Percentiles rank a stretch among this genome's conserved stretches.
Evolutionary conservation across 768 basidiomycete species (phyloP).

Genomic region (Suillus americanus): DNA sequence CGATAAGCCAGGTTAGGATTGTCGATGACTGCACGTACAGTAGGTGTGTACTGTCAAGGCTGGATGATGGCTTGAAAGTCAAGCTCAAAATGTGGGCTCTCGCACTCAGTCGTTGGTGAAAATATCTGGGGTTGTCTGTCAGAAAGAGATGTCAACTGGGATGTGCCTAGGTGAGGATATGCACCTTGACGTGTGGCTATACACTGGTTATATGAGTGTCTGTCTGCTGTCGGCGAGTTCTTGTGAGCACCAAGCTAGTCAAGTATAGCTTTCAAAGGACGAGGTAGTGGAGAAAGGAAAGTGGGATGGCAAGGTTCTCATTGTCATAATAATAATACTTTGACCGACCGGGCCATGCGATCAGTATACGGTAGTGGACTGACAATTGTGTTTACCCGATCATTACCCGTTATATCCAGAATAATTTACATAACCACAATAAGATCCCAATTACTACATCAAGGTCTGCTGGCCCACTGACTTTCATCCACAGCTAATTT

Average conservation of each 20-base stretch:
- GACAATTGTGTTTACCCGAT: slow-evolving; percentile 24
- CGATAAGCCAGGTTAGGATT: slow-evolving; percentile 12
- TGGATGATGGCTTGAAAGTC: background rate
- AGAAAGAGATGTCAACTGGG: background rate
- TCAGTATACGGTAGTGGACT: background rate
- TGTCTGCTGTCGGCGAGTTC: background rate
- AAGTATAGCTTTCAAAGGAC: background rate
- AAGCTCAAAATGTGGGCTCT: background rate
- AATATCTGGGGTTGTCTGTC: background rate
- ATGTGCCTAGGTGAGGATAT: slow-evolving; percentile 13
- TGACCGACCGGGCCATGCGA: background rate
- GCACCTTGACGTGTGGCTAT: slow-evolving; percentile 13
- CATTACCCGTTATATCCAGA: slow-evolving; percentile 20
- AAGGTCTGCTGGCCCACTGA: background rate
- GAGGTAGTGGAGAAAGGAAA: slow-evolving; percentile 8
- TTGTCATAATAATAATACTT: slow-evolving; percentile 6
- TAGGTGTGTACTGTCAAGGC: background rate
- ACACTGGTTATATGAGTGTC: background rate
- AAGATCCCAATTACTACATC: slow-evolving; percentile 12
- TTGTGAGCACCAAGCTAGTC: background rate
- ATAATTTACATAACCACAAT: slow-evolving; percentile 22
- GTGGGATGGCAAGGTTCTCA: slow-evolving; percentile 3
- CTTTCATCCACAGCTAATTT: background rate
- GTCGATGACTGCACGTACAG: background rate
- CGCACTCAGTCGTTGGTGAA: background rate